Evolutionary conservation across 306 rosid genomes (phyloP).

Genomic region (Pterocarpus santalinus): DNA sequence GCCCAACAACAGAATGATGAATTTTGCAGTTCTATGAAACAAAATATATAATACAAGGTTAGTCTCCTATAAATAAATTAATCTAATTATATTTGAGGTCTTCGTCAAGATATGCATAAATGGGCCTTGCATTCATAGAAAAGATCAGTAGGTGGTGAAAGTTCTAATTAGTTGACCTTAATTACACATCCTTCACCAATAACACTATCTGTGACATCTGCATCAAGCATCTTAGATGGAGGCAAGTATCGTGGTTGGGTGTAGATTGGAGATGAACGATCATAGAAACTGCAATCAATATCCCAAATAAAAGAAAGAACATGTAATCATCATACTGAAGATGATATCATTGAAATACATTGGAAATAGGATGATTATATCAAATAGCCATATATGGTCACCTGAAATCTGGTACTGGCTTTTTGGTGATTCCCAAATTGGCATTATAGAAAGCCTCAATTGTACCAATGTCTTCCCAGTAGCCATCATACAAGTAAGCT

Average conservation of each 20-base stretch:
- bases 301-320: constrained; percentile 26
- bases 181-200: constrained; percentile 99
- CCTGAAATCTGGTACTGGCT: constrained; percentile 99
- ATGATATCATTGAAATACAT: constrained; percentile 34
- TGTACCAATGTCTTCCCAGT: constrained; percentile 99
- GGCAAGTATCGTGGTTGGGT: constrained; percentile 98
- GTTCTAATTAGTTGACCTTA: constrained; percentile 64
- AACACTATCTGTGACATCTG: constrained; percentile 97
- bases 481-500: constrained; percentile 97
- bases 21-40: constrained; percentile 89
- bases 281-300: constrained; percentile 79
- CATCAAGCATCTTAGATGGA: constrained; percentile 99
- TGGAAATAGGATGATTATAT: constrained; percentile 18
- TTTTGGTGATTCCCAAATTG: constrained; percentile 94
- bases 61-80: constrained; percentile 15
- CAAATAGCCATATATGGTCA: constrained; percentile 42
- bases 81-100: constrained; percentile 22
- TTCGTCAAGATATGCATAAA: not conserved
- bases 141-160: constrained; percentile 11
- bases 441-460: constrained; percentile 99
- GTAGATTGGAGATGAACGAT: constrained; percentile 98
- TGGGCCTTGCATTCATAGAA: constrained; percentile 6
- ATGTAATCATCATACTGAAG: constrained; percentile 25
- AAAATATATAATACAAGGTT: constrained; percentile 36
- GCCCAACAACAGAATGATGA: constrained; percentile 93